Conservation (phyloP, 306 rosid genomes). For the Fragaria ananassa region DNA sequence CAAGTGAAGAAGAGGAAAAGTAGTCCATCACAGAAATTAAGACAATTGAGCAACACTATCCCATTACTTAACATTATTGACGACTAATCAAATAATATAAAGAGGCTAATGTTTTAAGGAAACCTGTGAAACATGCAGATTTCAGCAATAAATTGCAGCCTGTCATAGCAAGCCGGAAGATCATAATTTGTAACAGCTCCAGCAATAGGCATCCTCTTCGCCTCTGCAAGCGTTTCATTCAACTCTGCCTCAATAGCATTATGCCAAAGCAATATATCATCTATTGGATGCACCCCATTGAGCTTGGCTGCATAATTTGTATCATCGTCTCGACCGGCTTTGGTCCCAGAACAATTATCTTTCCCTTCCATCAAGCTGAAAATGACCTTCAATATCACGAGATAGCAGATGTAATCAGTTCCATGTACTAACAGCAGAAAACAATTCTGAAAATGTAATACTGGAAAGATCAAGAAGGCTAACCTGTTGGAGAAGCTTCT, state of each 20-base stretch:
- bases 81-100: neutral
- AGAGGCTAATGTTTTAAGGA: neutral
- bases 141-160: constrained; percentile 77
- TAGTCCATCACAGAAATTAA: neutral
- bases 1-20: neutral
- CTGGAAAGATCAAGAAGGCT: neutral
- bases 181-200: constrained; percentile 47
- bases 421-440: neutral
- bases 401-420: constrained; percentile 11
- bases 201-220: constrained; percentile 35
- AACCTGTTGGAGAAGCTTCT: constrained; percentile 81
- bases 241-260: constrained; percentile 78
- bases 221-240: constrained; percentile 47
- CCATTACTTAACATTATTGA: neutral
- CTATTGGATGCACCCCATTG: constrained; percentile 60
- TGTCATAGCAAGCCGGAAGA: constrained; percentile 54
- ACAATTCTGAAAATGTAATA: neutral
- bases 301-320: constrained; percentile 38
- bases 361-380: constrained; percentile 74
- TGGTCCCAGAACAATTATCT: constrained; percentile 19
- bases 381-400: constrained; percentile 57
- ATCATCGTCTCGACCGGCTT: constrained; percentile 30
- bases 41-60: neutral
- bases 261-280: constrained; percentile 83
- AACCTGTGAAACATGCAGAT: constrained; percentile 94